Base-by-base conservation (phyloP, 2,329 filamentous ascomycete species). In the Seiridium unicorne region DNA sequence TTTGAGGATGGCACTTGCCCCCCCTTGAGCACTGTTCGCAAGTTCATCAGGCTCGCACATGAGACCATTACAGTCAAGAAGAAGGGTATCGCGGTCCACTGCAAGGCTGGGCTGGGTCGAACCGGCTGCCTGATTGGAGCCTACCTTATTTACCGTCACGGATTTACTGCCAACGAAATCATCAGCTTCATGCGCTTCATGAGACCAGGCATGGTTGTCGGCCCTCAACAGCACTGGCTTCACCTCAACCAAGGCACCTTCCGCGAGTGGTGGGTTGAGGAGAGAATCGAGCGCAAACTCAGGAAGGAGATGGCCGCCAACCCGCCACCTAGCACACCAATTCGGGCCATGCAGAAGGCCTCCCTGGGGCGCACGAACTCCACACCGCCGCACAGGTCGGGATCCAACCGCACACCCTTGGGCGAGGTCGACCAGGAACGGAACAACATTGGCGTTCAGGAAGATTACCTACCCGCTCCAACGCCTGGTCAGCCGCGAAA, bases 151-250 rank as follows among this genome's bases (percentile, higher is more conserved):
- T 99, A 99, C 81, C 88, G 93, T 66, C 90, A 98, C 75, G 95
- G 92, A 60, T 99, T 98, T 76, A 98, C 94, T 5, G 95, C 95
- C 65, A 97, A 98, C 72, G 94, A 97, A 77, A 87, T 97, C 69
- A 98, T 98, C 73, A 91, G 93, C 3, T 99, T 93, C 76, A 98
- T 99, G 94, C 89, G 94, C 62, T 99, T 99, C 79, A 98, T 98
- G 94, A 86, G 94, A 61, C 95, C 95, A 0, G 95, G 95, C 57
- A 99, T 99, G 95, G 95, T 99, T 5, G 95, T 99, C 57, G 95
- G 95, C 0, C 95, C 95, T 44, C 95, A 99, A 73, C 95, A 99
- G 77, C 95, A 99, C 77, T 99, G 95, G 95, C 85, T 99, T 58
- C 95, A 99, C 73, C 85, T 99, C 63, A 97, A 99, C 79, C 95